Evolutionary conservation across 164 flowering plant genomes (phyloP), one percentile per base, ranked within the genome.

Genomic region (Paratinospora sagittata): DNA sequence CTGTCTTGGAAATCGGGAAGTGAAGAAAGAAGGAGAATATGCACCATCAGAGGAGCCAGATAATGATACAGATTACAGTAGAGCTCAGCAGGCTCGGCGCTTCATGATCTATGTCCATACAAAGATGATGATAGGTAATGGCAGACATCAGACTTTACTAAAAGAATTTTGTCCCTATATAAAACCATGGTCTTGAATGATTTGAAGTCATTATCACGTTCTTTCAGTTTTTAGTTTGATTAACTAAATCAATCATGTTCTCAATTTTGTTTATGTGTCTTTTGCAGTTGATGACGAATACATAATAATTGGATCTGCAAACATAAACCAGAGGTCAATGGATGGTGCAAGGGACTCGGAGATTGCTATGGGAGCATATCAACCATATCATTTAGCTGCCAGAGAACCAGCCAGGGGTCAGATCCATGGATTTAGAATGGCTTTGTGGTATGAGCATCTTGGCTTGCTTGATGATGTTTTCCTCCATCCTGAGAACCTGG

Each of bases 251-350:
- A 10, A 23, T 37, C 17, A 47, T 14, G 6, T 67, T 60, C 41
- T 67, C 1, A 67, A 8, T 55, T 9, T 57, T 9, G 14, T 11
- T 27, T 23, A 14, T 65, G 10, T 65, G 39, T 9, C 12, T 14
- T 57, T 57, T 80, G 80, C 84, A 91, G 94, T 89, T 71, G 97
- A 91, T 62, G 97, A 91, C 72, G 97, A 91, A 65, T 91, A 89
- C 82, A 88, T 91, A 64, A 88, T 91, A 74, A 71, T 87, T 3
- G 97, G 97, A 76, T 91, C 97, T 0, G 97, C 97, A 23, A 91
- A 91, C 82, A 85, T 91, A 68, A 91, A 91, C 72, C 92, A 91
- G 66, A 82, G 97, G 68, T 91, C 97, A 49, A 85, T 91, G 97
- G 97, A 88, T 37, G 97, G 94, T 6, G 85, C 81, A 0, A 82